These are phyloP conservation scores for Nectriaceae sp. DNA, from an alignment of 2,329 filamentous ascomycete species.

Conservation along the genomic window DNA sequence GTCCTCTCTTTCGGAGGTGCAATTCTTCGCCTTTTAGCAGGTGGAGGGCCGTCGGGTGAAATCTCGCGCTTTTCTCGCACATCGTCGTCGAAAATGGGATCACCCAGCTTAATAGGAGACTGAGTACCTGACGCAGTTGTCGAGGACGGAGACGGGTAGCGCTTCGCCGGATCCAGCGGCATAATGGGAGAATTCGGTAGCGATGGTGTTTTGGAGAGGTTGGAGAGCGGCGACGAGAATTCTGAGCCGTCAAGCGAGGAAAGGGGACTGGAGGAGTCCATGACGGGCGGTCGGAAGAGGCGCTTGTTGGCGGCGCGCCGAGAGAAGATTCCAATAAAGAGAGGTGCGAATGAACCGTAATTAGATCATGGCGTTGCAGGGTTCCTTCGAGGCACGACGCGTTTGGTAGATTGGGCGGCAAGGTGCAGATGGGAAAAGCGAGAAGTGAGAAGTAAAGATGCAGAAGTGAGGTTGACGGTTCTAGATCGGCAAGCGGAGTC, in stretches of 20 bases:
- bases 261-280: conserved; percentile 31
- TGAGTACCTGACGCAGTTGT: conserved; percentile 50
- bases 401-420: conserved; percentile 20
- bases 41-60: conserved; percentile 59
- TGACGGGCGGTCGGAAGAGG: conserved; percentile 14
- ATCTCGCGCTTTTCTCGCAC: conserved; percentile 26
- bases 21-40: conserved; percentile 75
- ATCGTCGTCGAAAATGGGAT: conserved; percentile 37
- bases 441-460: not conserved
- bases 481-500: not conserved
- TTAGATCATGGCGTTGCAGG: not conserved
- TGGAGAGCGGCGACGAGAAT: conserved; percentile 56
- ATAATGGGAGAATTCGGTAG: conserved; percentile 47
- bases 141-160: conserved; percentile 55
- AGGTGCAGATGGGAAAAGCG: conserved; percentile 11
- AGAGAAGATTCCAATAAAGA: not conserved
- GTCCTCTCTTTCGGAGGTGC: conserved; percentile 65
- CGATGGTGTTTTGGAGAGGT: conserved; percentile 55
- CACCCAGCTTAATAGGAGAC: conserved; percentile 50
- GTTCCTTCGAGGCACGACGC: not conserved
- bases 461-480: not conserved
- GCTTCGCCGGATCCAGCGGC: conserved; percentile 39
- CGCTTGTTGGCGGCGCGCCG: conserved; percentile 8
- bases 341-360: not conserved
- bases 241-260: conserved; percentile 35